Conservation (phyloP, 805 yeast species). For the Lachancea mirantina region DNA sequence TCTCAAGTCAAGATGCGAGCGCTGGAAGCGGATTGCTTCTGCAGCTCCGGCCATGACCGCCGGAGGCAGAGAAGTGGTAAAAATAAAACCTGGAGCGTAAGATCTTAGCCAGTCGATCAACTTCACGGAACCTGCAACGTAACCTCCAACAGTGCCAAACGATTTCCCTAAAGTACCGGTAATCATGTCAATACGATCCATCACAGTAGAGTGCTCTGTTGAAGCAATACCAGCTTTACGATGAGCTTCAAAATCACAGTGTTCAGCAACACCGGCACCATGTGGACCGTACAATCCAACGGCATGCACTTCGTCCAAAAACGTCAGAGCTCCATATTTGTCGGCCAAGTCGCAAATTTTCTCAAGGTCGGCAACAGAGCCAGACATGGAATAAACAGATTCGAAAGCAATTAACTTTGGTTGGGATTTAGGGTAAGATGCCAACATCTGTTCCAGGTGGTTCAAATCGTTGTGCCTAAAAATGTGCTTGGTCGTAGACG, state of each 20-base stretch:
- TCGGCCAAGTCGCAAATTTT: conserved; percentile 93
- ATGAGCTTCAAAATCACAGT: conserved; percentile 80
- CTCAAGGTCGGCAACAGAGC: conserved; percentile 91
- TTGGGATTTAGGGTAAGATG: conserved; percentile 71
- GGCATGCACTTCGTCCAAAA: conserved; percentile 97
- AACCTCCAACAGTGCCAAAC: conserved; percentile 96
- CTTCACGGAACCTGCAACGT: conserved; percentile 79
- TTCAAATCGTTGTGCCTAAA: conserved; percentile 85
- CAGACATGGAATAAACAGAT: conserved; percentile 97
- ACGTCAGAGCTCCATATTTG: conserved; percentile 94
- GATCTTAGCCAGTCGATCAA: conserved; percentile 95
- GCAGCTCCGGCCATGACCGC: conserved; percentile 93
- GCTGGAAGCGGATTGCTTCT: conserved; percentile 78
- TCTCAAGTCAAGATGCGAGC: conserved; percentile 70
- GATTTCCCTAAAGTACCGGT: conserved; percentile 98
- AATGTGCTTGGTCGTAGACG: conserved; percentile 79
- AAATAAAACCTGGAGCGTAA: conserved; percentile 94
- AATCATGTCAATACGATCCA: conserved; percentile 90
- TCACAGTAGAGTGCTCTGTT: conserved; percentile 49
- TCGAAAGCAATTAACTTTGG: conserved; percentile 97
- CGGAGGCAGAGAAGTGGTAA: conserved; percentile 97
- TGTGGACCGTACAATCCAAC: conserved; percentile 99
- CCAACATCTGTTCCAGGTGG: conserved; percentile 74
- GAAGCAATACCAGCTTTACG: conserved; percentile 56
- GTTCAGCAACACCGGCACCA: conserved; percentile 99